Evolutionary conservation across 75 land plant species (phyloP).

Genomic region (Sequoiadendron giganteum): DNA sequence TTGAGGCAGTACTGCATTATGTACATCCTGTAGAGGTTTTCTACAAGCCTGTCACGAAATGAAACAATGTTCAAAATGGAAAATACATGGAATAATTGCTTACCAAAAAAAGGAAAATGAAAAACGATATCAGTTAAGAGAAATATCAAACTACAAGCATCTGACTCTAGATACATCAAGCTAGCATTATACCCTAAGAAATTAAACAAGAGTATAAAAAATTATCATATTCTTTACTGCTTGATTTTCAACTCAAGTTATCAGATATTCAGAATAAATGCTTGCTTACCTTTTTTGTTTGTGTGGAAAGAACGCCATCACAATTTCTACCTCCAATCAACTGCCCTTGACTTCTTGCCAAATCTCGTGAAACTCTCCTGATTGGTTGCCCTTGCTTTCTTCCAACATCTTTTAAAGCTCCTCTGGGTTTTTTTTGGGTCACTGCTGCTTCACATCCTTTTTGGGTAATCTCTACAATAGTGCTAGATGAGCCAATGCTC

Average conservation of each 20-base stretch:
- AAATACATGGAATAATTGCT: background rate
- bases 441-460: background rate
- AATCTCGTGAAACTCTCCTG: background rate
- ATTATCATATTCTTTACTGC: background rate
- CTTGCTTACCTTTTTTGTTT: background rate
- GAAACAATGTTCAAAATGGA: background rate
- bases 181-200: background rate
- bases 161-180: background rate
- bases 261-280: background rate
- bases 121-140: background rate
- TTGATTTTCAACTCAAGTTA: background rate
- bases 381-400: background rate
- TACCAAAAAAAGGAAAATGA: background rate
- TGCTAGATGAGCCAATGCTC: conserved; percentile 5
- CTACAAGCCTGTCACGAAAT: background rate
- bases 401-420: background rate
- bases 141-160: background rate
- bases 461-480: background rate
- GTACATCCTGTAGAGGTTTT: background rate
- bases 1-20: background rate
- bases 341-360: background rate
- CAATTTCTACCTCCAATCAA: background rate
- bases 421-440: background rate
- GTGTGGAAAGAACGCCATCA: background rate
- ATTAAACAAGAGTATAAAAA: background rate